phyloP scores from a whole-genome alignment of 2,329 filamentous ascomycete genomes.

The Paecilomyces variotii region DNA sequence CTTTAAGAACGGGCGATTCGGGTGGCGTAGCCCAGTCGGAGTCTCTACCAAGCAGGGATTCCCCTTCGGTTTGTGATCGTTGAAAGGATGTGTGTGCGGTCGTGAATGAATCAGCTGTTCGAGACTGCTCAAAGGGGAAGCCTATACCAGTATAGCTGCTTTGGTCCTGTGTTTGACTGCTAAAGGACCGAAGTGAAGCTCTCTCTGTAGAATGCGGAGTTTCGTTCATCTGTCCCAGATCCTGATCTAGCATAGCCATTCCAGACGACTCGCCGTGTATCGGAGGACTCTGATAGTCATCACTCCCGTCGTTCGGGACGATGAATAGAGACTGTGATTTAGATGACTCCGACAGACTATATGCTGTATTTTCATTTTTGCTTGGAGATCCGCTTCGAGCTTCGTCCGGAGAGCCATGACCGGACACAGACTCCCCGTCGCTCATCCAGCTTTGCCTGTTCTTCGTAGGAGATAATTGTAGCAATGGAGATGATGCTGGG shows the following conservation, averaged over 20 bases:
- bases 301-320: background rate
- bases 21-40: background rate
- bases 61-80: constrained; percentile 43
- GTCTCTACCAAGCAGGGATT: constrained; percentile 1
- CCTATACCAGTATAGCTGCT: constrained; percentile 17
- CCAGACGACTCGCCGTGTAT: background rate
- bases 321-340: constrained; percentile 30
- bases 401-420: constrained; percentile 11
- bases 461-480: background rate
- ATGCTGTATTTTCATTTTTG: constrained; percentile 48
- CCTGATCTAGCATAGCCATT: background rate
- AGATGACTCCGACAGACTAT: constrained; percentile 48
- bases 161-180: constrained; percentile 11
- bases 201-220: constrained; percentile 17
- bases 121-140: constrained; percentile 26
- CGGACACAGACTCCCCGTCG: constrained; percentile 10
- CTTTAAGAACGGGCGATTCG: background rate
- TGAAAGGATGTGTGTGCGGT: constrained; percentile 44
- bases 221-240: background rate
- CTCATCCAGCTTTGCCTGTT: constrained; percentile 1
- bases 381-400: constrained; percentile 39
- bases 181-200: constrained; percentile 10
- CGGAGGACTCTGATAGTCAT: background rate
- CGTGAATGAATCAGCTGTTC: constrained; percentile 43
- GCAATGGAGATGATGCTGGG: constrained; percentile 15